Percentiles rank a stretch among this genome's conserved stretches.
Evolutionary conservation across 345 rosid genomes (phyloP).

Genomic region (Zanthoxylum bungeanum): DNA sequence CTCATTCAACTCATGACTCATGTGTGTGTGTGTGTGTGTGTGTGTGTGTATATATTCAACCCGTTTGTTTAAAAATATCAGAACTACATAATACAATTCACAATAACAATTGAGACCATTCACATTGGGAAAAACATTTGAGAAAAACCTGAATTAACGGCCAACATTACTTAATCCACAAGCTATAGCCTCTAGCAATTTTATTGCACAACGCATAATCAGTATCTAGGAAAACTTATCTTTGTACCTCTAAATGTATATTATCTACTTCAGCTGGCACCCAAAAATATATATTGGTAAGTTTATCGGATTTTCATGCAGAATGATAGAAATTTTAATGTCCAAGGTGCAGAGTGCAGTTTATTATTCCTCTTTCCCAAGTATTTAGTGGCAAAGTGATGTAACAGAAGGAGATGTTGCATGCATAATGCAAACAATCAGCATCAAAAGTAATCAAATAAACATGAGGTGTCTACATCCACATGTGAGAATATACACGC

Average conservation of each 20-base stretch:
- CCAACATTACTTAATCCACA: background rate
- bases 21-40: too few species aligned
- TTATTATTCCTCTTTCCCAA: background rate
- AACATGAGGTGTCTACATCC: background rate
- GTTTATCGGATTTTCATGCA: background rate
- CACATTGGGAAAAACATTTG: background rate
- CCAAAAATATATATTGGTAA: background rate
- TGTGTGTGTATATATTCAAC: background rate
- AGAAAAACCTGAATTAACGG: background rate
- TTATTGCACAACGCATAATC: background rate
- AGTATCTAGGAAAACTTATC: background rate
- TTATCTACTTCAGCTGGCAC: background rate
- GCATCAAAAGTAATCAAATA: background rate
- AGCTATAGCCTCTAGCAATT: background rate
- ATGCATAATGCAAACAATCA: background rate
- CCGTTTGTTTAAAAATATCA: background rate
- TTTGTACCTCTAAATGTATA: background rate
- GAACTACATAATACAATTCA: background rate
- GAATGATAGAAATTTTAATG: background rate
- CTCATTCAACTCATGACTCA: slow-evolving; percentile 11
- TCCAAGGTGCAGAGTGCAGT: too few species aligned
- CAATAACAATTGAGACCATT: background rate
- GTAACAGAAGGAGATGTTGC: background rate
- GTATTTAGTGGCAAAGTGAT: background rate
- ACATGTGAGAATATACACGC: background rate